Base-by-base conservation (phyloP, 1,284 basidiomycete genomes). In the Ustilago vetiveriae region DNA sequence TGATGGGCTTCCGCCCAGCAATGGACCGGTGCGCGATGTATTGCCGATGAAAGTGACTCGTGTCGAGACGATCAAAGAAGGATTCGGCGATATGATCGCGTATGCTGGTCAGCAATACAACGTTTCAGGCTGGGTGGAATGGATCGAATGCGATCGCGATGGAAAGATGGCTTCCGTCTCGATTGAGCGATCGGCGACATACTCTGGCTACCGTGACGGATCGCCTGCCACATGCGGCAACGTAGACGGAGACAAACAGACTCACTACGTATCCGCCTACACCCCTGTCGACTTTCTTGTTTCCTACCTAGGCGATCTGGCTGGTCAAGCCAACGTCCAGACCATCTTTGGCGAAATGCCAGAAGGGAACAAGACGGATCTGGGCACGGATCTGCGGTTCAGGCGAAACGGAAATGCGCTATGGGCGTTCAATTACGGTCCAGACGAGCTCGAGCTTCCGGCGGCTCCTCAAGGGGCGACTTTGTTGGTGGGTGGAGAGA, bases 341-440 rank as follows among this genome's bases (percentile, higher is more conserved):
- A 72, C 50, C 23, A 32, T 66, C 13, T 38, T 67, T 16, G 68
- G 66, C 13, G 37, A 43, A 32, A 54, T 47, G 16, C 47, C 42
- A 0, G 4, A 47, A 21, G 58, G 45, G 6, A 41, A 24, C 37
- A 41, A 42, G 30, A 52, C 48, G 14, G 67, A 71, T 42, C 38
- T 74, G 2, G 72, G 72, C 6, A 50, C 23, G 1, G 58, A 72
- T 21, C 27, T 74, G 22, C 65, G 72, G 13, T 56, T 72, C 42
- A 38, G 55, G 23, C 49, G 42, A 37, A 64, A 59, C 35, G 72
- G 65, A 4, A 66, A 72, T 17, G 70, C 65, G 3, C 44, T 74
- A 6, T 74, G 50, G 55, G 69, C 72, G 3, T 66, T 72, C 60
- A 72, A 74, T 45, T 74, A 74, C 46, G 66, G 59, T 29, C 59